Evolutionary conservation across 306 rosid genomes (phyloP).

Genomic region (Alnus glutinosa): DNA sequence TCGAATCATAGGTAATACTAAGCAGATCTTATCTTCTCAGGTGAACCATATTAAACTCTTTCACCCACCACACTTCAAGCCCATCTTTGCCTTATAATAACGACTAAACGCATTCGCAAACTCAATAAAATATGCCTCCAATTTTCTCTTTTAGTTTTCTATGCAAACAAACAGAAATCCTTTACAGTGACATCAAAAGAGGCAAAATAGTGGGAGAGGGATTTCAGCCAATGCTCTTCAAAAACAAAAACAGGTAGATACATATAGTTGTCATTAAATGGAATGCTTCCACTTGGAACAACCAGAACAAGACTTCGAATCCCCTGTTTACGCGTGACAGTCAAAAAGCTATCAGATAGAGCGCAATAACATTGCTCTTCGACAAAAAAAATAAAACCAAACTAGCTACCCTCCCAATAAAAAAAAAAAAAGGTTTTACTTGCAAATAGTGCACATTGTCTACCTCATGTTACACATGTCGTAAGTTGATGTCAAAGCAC

Average conservation of each 20-base stretch:
- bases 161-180: conserved; percentile 6
- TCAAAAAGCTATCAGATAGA: conserved; percentile 62
- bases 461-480: conserved; percentile 35
- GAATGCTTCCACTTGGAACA: conserved; percentile 40
- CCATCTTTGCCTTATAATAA: conserved; percentile 27
- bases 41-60: conserved; percentile 34
- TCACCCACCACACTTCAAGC: conserved; percentile 43
- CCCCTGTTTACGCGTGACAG: conserved; percentile 44
- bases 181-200: conserved; percentile 15
- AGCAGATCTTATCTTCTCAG: conserved; percentile 20
- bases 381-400: conserved; percentile 2
- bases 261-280: conserved; percentile 35
- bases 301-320: conserved; percentile 29
- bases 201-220: conserved; percentile 11
- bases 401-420: conserved; percentile 22
- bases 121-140: background rate
- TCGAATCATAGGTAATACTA: conserved; percentile 30
- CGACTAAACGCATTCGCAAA: conserved; percentile 22
- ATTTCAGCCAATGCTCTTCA: conserved; percentile 2
- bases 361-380: conserved; percentile 50
- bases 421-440: background rate
- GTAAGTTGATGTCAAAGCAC: conserved; percentile 11
- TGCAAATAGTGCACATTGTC: conserved; percentile 21
- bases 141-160: conserved; percentile 14
- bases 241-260: conserved; percentile 35